Evolutionary conservation across 208 protist genomes (phyloP), one percentile per base, ranked within the genome.

Genomic region (Leishmania braziliensis): DNA sequence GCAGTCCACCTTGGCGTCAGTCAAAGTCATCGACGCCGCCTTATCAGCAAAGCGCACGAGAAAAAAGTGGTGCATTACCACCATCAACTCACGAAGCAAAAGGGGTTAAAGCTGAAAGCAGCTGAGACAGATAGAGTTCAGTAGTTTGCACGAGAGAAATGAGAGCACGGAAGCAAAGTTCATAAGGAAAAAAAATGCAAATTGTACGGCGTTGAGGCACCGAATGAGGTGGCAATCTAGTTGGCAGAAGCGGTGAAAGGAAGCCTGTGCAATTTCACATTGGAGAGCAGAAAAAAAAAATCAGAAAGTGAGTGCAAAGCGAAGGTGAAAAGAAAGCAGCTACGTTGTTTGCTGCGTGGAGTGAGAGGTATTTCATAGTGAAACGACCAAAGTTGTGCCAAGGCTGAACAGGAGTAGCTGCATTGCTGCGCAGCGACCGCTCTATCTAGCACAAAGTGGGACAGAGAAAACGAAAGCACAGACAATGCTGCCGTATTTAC

Each of bases 1-100:
- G 78, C 84, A 87, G 65, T 87, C 51, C 29, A 76, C 62, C 5
- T 43, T 16, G 26, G 29, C 48, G 46, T 0, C 33, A 16, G 56
- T 9, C n/a, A 9, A 33, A 16, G 2, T 36, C 46, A 65, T 68
- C 43, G 43, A 26, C 50, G 23, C 29, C 50, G 51, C 20, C 23
- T 20, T 26, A 33, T 72, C 43, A 72, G 46, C 16, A 26, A 20
- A 53, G 43, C 43, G 43, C 20, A 16, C 46, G 23, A 48, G 36
- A 33, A 50, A 16, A 72, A 72, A 29, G 5, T 20, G 68, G 33
- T 16, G 29, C 12, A 50, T 72, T 29, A 51, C 23, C 16, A 33
- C 36, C 36, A 39, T 72, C 68, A 50, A 48, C 36, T 53, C 43
- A 33, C 58, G 1, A 4, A 66, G 29, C 46, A 43, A 72, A 72